These are phyloP conservation scores for Eucalyptus marginata DNA, from an alignment of 345 rosid genomes.

Conservation along the genomic window DNA sequence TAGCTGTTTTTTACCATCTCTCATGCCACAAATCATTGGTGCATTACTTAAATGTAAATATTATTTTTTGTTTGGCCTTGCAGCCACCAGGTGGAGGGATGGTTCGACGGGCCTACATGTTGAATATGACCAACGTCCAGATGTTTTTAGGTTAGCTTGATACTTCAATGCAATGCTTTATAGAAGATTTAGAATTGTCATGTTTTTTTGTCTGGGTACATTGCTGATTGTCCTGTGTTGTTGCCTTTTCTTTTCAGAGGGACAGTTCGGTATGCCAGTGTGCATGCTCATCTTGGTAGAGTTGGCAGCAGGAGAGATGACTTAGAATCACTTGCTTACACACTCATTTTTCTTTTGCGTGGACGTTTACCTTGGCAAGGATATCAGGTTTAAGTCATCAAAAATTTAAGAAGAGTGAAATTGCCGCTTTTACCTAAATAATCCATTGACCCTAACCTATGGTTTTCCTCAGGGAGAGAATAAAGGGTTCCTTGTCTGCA, in stretches of 20 bases:
- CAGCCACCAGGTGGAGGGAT: constrained; percentile 94
- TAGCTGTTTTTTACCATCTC: not conserved
- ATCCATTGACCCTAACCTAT: not conserved
- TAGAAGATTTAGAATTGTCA: not conserved
- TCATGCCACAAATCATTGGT: not conserved
- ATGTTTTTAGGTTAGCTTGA: constrained; percentile 71
- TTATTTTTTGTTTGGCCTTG: constrained; percentile 3
- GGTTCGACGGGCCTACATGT: constrained; percentile 71
- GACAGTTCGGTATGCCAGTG: constrained; percentile 96
- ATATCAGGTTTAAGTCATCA: constrained; percentile 50
- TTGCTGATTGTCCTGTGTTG: not conserved
- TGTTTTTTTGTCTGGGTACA: not conserved
- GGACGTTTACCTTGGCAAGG: constrained; percentile 99
- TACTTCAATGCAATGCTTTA: not conserved
- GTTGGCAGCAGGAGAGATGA: constrained; percentile 97
- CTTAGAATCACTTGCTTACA: constrained; percentile 94
- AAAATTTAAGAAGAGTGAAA: not conserved
- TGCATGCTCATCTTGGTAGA: constrained; percentile 97
- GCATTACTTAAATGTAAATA: not conserved
- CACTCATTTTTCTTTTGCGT: constrained; percentile 94
- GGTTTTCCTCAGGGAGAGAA: constrained; percentile 71
- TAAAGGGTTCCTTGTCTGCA: constrained; percentile 92
- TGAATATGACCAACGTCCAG: constrained; percentile 98
- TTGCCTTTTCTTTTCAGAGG: constrained; percentile 34
- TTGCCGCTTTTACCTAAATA: not conserved